phyloP scores from a whole-genome alignment of 306 rosid species.

The Prunus armeniaca region DNA sequence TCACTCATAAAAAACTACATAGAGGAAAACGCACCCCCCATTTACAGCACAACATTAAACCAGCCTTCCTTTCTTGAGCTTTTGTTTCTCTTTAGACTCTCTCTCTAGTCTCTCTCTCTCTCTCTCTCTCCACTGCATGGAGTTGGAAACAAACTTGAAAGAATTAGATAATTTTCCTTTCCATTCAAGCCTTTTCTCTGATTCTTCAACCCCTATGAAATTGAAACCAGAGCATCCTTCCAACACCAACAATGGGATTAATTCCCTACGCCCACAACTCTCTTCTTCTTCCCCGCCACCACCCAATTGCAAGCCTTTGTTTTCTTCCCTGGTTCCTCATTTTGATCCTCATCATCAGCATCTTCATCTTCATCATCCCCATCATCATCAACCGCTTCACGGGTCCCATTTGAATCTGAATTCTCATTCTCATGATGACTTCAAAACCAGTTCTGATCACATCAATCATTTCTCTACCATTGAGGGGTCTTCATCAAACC shows the following conservation, averaged over 20 bases:
- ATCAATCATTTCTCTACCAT: neutral
- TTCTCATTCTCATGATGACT: conserved; percentile 1
- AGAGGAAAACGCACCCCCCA: conserved; percentile 4
- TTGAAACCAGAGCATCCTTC: neutral
- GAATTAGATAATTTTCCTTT: conserved; percentile 11
- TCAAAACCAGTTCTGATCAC: neutral
- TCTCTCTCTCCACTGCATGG: conserved; percentile 35
- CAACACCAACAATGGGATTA: neutral
- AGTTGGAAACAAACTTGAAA: conserved; percentile 21
- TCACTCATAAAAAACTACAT: conserved; percentile 18
- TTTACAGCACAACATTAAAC: conserved; percentile 18
- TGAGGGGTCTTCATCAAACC: conserved; percentile 24
- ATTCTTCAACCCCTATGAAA: conserved; percentile 25
- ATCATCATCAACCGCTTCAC: neutral
- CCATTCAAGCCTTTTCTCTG: conserved; percentile 18
- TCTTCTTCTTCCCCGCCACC: conserved; percentile 4
- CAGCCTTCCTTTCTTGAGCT: conserved; percentile 29
- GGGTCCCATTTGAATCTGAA: conserved; percentile 11
- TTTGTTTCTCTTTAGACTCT: conserved; percentile 6
- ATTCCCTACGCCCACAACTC: conserved; percentile 10
- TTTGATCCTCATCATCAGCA: neutral
- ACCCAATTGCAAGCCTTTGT: neutral
- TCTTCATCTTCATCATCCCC: neutral
- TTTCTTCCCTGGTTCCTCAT: neutral
- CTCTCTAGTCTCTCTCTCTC: neutral